Base-by-base conservation (phyloP, 169 alveolate species). In the Plasmodium gonderi region DNA sequence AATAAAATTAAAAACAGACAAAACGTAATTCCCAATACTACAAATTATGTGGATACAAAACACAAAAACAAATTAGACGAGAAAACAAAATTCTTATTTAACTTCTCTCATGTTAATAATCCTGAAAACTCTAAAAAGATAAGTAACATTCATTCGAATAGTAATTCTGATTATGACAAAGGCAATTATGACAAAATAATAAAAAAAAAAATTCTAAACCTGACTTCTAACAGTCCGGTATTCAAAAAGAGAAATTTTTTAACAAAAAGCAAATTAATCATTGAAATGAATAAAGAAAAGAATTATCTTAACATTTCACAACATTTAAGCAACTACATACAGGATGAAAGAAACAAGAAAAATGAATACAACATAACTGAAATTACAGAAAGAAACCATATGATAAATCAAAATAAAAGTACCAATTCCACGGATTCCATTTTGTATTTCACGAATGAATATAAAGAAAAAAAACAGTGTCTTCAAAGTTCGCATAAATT, bases 381-480 rank as follows among this genome's bases (percentile, higher is more conserved):
- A 29, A 45, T 1, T 9, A 0, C 51, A 81, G 17, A 45, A 31
- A 47, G 76, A 38, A 26, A 68, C 1, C 33, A 14, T 6, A 12
- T 29, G 7, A 1, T 45, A 67, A 26, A 6, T 45, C 6, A 44
- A 42, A 42, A 81, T 14, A 60, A 12, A 79, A 33, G 45, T 14
- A 51, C 47, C 12, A 85, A 54, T 45, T 72, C 68, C 45, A 75
- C 64, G 2, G 36, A 51, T 29, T 3, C 31, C 47, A 60, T 83
- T 69, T 5, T 47, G 5, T 45, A 83, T 45, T 69, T 45, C 36
- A 42, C 64, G 29, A 68, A 31, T 12, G 77, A 72, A 7, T 33
- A 20, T 14, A 83, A 69, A 60, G 68, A 74, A 45, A 20, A 83
- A 23, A 68, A 83, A n/a, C 54, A 83, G 65, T 64, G 29, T 80